A percentile compares a stretch with the other conserved stretches of the same genome.
Evolutionary conservation across 345 rosid genomes (phyloP).

Genomic region (Anastatica hierochuntica): DNA sequence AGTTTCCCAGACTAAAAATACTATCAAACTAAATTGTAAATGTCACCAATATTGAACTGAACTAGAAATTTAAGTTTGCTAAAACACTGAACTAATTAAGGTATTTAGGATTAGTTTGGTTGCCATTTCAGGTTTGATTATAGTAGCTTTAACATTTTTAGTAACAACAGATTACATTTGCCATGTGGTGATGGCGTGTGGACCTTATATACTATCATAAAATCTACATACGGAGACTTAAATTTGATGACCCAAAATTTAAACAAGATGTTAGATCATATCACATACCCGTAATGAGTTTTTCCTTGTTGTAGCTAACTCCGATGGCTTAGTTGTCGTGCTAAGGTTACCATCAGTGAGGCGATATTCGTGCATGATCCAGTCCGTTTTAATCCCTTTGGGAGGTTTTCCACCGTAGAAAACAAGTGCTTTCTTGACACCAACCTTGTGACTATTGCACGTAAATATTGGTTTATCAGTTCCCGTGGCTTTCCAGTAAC

Average conservation of each 20-base stretch:
- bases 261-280: not conserved
- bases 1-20: no score
- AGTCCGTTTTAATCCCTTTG: constrained; percentile 55
- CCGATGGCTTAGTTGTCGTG: constrained; percentile 29
- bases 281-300: constrained; percentile 45
- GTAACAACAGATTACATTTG: no score
- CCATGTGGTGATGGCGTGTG: not conserved
- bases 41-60: no score
- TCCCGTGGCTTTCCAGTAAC: no score
- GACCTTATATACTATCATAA: not conserved
- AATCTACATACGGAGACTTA: not conserved
- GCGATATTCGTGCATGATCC: constrained; percentile 77
- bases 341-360: constrained; percentile 30
- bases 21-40: no score
- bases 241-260: not conserved
- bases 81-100: no score
- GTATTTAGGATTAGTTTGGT: no score
- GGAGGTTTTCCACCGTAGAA: constrained; percentile 70
- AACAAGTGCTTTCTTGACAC: constrained; percentile 62
- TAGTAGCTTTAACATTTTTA: no score
- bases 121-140: no score
- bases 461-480: no score
- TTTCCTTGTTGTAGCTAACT: constrained; percentile 29
- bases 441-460: constrained; percentile 42
- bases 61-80: no score